These are phyloP conservation scores for Talaromyces thailandensis DNA, from an alignment of 495 filamentous ascomycete species.

Conservation along the genomic window DNA sequence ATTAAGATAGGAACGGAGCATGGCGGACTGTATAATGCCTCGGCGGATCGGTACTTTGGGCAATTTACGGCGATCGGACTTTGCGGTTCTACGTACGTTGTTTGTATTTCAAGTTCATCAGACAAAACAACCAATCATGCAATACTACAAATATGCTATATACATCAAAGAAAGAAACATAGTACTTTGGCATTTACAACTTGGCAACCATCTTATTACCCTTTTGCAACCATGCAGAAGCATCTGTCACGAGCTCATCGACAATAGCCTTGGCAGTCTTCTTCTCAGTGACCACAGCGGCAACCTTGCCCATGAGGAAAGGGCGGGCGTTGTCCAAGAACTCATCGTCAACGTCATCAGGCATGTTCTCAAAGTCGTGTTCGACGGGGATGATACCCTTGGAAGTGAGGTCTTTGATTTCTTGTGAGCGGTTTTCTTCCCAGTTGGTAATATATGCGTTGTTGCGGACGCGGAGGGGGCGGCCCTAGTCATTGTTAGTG, in stretches of 20 bases:
- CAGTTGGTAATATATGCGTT: conserved; percentile 92
- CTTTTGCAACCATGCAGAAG: conserved; percentile 56
- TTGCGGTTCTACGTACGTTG: neutral
- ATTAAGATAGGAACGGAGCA: neutral
- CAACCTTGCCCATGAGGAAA: conserved; percentile 93
- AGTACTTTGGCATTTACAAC: conserved; percentile 37
- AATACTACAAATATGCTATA: neutral
- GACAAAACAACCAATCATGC: neutral
- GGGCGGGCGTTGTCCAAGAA: conserved; percentile 86
- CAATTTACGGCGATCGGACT: neutral
- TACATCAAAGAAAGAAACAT: neutral
- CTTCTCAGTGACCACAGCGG: conserved; percentile 87
- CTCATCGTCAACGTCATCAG: conserved; percentile 64
- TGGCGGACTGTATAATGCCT: neutral
- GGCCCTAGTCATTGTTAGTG: conserved; percentile 47
- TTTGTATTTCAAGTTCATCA: neutral
- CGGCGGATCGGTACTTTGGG: neutral
- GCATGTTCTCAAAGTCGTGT: conserved; percentile 81
- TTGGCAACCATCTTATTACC: conserved; percentile 59
- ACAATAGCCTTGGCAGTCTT: conserved; percentile 88
- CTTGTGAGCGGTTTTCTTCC: conserved; percentile 79
- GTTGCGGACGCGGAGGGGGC: conserved; percentile 84
- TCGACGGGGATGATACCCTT: conserved; percentile 91
- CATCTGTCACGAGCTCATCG: conserved; percentile 88
- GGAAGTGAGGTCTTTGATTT: conserved; percentile 84